Evolutionary conservation across 345 rosid species (phyloP).

Genomic region (Lumnitzera racemosa): DNA sequence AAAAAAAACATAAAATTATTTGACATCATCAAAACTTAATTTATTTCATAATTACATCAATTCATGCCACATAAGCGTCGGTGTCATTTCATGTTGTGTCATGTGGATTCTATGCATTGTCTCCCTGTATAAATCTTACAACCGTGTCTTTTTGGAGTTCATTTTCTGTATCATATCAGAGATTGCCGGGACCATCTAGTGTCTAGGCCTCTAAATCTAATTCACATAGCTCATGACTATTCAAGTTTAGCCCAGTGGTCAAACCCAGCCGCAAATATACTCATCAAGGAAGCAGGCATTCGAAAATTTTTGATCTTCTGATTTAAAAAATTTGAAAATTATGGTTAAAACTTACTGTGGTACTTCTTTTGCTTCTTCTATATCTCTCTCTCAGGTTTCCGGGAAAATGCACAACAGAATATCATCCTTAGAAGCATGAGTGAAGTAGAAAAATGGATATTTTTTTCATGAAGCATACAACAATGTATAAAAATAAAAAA

Average conservation of each 20-base stretch:
- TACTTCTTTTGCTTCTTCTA: conserved; percentile 22
- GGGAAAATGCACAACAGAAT: conserved; percentile 11
- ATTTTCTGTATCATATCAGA: too few relatives aligned
- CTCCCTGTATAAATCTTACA: too few relatives aligned
- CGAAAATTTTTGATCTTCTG: neutral
- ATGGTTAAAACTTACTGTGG: conserved; percentile 31
- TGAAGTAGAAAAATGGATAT: too few relatives aligned
- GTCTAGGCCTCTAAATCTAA: too few relatives aligned
- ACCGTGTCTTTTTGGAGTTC: too few relatives aligned
- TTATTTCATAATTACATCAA: too few relatives aligned
- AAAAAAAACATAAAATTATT: neutral
- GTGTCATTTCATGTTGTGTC: neutral
- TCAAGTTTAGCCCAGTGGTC: too few relatives aligned
- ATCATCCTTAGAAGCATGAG: neutral
- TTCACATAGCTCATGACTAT: too few relatives aligned
- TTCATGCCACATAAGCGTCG: neutral
- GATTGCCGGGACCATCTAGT: too few relatives aligned
- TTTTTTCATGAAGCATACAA: neutral
- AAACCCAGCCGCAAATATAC: too few relatives aligned
- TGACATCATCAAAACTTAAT: neutral
- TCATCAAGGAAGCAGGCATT: neutral
- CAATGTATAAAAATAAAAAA: neutral
- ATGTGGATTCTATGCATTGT: too few relatives aligned
- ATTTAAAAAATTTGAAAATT: neutral
- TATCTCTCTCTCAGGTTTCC: conserved; percentile 21